Base-by-base conservation (phyloP, 441 rosid species). In the Biscutella auriculata region DNA sequence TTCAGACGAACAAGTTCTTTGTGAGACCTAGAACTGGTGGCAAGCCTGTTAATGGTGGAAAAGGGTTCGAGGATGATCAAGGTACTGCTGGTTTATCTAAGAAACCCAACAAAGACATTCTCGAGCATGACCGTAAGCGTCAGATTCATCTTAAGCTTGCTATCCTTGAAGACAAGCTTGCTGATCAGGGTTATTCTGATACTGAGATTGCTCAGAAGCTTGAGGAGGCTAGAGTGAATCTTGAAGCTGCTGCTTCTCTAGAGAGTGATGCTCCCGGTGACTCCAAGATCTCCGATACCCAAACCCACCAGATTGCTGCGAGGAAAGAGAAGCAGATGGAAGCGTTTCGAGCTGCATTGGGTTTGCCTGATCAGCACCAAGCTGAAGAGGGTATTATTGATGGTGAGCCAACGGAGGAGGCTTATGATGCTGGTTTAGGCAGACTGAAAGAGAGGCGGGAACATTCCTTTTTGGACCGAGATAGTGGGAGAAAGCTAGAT, bases 271-370 rank as follows among this genome's bases (percentile, higher is more conserved):
- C 66, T 2, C 34, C 66, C 19, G 36, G 71, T 29, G 74, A 75
- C 11, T 51, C 60, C 8, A 88, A 95, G 88, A 48, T 76, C 34
- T 88, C 84, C 8, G 84, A 84, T 65, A 92, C 95, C 0, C 87
- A 92, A 60, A 84, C 98, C 14, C 98, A 92, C 65, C 88, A 92
- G 70, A 68, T 92, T 62, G 98, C 98, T 53, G 97, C 97, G 0
- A 82, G 97, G 73, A 88, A 88, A 73, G 95, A 92, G 79, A 84
- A 78, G 72, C 97, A 88, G 66, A 80, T 92, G 97, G 95, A 92
- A 66, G 77, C 78, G 12, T 80, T 86, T 51, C 73, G 95, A 26
- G 82, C 77, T 64, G 97, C 98, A 12, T 74, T 92, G 14, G 92
- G 95, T 53, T 84, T 92, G 34, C 71, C 57, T 37, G 52, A 29